Percentiles rank a stretch among this genome's conserved stretches.
phyloP scores from a whole-genome alignment of 768 basidiomycete species.

The Tricholoma terreum region DNA sequence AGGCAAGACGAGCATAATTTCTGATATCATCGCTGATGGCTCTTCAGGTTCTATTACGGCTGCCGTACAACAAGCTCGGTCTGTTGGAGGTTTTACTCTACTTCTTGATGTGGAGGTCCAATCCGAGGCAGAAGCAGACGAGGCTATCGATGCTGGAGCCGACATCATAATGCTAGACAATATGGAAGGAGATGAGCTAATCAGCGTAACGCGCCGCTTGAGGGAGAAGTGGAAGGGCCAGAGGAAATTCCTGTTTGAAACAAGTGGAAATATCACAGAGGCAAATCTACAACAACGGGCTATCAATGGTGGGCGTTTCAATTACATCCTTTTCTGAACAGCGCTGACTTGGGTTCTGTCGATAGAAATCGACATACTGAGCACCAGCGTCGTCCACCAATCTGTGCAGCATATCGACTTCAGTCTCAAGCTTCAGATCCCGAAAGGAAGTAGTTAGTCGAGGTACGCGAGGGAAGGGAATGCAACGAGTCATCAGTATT shows the following conservation, averaged over 20 bases:
- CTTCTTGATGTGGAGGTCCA: slow-evolving; percentile 93
- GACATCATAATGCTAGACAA: slow-evolving; percentile 97
- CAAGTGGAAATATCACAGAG: slow-evolving; percentile 94
- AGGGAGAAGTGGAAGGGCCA: slow-evolving; percentile 78
- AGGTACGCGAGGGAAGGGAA: slow-evolving; percentile 1
- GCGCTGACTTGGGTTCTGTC: background rate
- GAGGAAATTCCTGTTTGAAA: slow-evolving; percentile 87
- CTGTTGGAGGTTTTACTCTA: slow-evolving; percentile 88
- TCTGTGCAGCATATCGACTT: slow-evolving; percentile 94
- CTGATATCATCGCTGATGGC: background rate
- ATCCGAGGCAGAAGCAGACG: slow-evolving; percentile 86
- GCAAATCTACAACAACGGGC: slow-evolving; percentile 75
- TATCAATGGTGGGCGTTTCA: slow-evolving; percentile 63
- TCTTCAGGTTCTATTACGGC: slow-evolving; percentile 79
- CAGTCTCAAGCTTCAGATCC: slow-evolving; percentile 89
- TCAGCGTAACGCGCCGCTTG: slow-evolving; percentile 62
- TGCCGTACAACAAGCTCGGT: slow-evolving; percentile 81
- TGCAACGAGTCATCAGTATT: slow-evolving; percentile 2
- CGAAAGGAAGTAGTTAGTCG: slow-evolving; percentile 20
- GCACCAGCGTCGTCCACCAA: slow-evolving; percentile 89
- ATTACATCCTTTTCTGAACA: background rate
- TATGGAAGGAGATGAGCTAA: slow-evolving; percentile 74
- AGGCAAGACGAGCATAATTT: slow-evolving; percentile 49
- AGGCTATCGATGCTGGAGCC: slow-evolving; percentile 95
- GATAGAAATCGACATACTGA: slow-evolving; percentile 90